Evolutionary conservation across 192 early-diverging fungal species (phyloP).

Genomic region (Coemansia aciculifera): DNA sequence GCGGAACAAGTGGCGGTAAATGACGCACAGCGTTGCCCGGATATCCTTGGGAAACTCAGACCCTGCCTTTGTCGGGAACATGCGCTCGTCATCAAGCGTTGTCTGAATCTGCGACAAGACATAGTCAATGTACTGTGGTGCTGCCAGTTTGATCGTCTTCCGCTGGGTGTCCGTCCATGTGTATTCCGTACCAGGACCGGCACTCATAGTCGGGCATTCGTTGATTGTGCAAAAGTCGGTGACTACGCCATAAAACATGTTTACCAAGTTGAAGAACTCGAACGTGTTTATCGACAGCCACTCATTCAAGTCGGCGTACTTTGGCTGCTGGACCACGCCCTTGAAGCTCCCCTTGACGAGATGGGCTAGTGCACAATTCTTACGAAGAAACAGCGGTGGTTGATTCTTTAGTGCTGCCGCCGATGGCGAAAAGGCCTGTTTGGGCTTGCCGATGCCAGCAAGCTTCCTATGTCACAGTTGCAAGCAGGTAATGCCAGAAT

Average conservation of each 20-base stretch:
- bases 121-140: constrained; percentile 95
- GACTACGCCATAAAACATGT: constrained; percentile 86
- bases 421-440: constrained; percentile 29
- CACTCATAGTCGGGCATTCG: constrained; percentile 84
- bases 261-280: constrained; percentile 92
- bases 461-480: constrained; percentile 35
- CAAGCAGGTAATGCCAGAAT: neutral
- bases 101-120: constrained; percentile 86
- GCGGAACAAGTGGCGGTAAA: constrained; percentile 84
- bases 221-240: constrained; percentile 83
- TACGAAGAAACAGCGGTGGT: constrained; percentile 62
- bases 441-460: constrained; percentile 53
- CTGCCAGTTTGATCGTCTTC: constrained; percentile 80
- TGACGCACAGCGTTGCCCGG: constrained; percentile 61
- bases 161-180: constrained; percentile 87
- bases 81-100: constrained; percentile 80
- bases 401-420: constrained; percentile 26
- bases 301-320: constrained; percentile 90
- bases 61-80: constrained; percentile 94
- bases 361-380: constrained; percentile 64
- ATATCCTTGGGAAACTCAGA: constrained; percentile 86
- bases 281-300: constrained; percentile 88
- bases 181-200: constrained; percentile 81
- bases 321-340: constrained; percentile 85
- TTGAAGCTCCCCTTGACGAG: constrained; percentile 92